A percentile compares a stretch with the other conserved stretches of the same genome.
phyloP scores from a whole-genome alignment of 352 stramenopile species.

The Aphanomyces astaci region DNA sequence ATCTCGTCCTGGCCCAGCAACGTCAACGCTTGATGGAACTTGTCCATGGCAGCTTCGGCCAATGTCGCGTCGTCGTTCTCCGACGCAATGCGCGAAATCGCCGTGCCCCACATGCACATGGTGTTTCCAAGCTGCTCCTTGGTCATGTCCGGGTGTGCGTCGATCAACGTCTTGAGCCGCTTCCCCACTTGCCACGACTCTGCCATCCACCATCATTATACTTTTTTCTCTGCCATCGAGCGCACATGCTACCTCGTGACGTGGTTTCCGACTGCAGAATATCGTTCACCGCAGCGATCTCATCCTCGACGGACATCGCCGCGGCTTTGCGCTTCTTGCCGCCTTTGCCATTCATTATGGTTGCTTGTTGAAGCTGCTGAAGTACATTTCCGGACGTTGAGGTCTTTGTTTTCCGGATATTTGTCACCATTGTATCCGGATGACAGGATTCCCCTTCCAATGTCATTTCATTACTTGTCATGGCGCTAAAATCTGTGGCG shows the following conservation, averaged over 20 bases:
- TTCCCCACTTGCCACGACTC: slow-evolving; percentile 84
- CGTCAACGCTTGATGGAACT: slow-evolving; percentile 50
- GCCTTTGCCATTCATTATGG: slow-evolving; percentile 14
- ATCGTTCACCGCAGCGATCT: slow-evolving; percentile 42
- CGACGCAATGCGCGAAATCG: slow-evolving; percentile 57
- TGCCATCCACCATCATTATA: too few species aligned
- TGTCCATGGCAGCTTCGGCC: slow-evolving; percentile 61
- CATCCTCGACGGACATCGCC: slow-evolving; percentile 18
- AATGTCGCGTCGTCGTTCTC: slow-evolving; percentile 70
- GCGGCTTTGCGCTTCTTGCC: slow-evolving; percentile 21
- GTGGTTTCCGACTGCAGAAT: slow-evolving; percentile 44
- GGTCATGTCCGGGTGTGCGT: slow-evolving; percentile 43
- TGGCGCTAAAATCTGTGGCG: not conserved
- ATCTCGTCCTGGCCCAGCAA: slow-evolving; percentile 27
- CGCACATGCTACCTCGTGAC: slow-evolving; percentile 5
- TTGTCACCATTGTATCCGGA: too few species aligned
- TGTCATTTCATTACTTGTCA: not conserved
- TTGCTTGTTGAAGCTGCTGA: not conserved
- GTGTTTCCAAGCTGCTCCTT: slow-evolving; percentile 55
- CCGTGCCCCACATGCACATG: slow-evolving; percentile 75
- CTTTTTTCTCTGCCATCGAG: too few species aligned
- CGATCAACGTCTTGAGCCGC: slow-evolving; percentile 69
- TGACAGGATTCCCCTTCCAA: not conserved
- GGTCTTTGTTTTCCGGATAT: too few species aligned
- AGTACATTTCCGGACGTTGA: not conserved